Percentiles rank a stretch among this genome's conserved stretches.
Evolutionary conservation across 768 basidiomycete genomes (phyloP).

Genomic region (Brasilioporus rufonigricans): DNA sequence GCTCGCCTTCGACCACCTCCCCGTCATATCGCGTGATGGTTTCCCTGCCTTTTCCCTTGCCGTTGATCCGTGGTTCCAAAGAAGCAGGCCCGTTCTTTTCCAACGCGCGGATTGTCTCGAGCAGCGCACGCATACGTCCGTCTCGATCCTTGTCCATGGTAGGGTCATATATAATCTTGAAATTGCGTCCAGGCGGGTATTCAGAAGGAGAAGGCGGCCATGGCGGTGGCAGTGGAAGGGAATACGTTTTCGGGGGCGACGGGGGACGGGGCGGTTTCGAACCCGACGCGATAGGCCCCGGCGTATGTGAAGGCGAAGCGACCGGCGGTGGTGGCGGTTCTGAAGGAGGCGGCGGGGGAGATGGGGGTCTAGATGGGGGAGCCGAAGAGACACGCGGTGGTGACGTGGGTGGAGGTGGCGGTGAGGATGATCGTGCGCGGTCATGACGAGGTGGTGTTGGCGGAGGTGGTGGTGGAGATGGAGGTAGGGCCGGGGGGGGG

Average conservation of each 20-base stretch:
- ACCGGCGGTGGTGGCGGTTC: constrained; percentile 17
- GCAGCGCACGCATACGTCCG: constrained; percentile 36
- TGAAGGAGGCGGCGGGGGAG: constrained; percentile 23
- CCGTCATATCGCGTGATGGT: constrained; percentile 53
- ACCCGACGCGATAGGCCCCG: constrained; percentile 30
- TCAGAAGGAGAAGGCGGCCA: constrained; percentile 57
- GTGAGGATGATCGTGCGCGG: constrained; percentile 23
- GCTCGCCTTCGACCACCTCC: constrained; percentile 46
- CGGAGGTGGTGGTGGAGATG: constrained; percentile 8
- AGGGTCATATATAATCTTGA: constrained; percentile 66
- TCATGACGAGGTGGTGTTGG: constrained; percentile 13
- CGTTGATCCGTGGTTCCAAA: constrained; percentile 45
- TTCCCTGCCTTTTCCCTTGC: constrained; percentile 66
- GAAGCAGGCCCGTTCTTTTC: constrained; percentile 27
- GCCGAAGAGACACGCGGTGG: constrained; percentile 21
- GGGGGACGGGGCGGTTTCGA: constrained; percentile 17
- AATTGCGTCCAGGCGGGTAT: constrained; percentile 48
- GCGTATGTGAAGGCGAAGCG: constrained; percentile 26
- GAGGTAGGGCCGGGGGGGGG: constrained; percentile 18
- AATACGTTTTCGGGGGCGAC: constrained; percentile 34
- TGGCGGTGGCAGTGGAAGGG: constrained; percentile 42
- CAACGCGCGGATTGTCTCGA: constrained; percentile 40
- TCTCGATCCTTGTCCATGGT: constrained; percentile 46
- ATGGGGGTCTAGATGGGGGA: constrained; percentile 29
- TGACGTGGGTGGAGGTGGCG: constrained; percentile 25